These are phyloP conservation scores for Yamadazyma kitorensis DNA, from an alignment of 805 yeast genomes.

Conservation along the genomic window DNA sequence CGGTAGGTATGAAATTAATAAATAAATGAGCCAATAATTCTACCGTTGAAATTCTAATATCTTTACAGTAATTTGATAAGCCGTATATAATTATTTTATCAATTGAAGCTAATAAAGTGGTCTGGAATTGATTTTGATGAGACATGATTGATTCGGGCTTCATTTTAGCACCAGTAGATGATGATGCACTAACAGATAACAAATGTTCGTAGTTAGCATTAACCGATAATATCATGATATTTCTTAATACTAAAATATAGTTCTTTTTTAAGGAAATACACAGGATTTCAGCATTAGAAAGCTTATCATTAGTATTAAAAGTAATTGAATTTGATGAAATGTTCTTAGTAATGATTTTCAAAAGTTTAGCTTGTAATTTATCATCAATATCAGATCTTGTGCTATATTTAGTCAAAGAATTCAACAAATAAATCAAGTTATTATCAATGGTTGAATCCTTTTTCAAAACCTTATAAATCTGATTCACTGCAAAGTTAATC, in stretches of 20 bases:
- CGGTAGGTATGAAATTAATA: conserved; percentile 37
- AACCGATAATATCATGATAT: conserved; percentile 29
- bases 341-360: conserved; percentile 29
- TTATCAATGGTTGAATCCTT: conserved; percentile 25
- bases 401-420: conserved; percentile 31
- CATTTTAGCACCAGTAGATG: conserved; percentile 35
- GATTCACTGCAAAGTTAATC: conserved; percentile 30
- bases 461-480: conserved; percentile 38
- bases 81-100: conserved; percentile 30
- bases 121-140: conserved; percentile 39
- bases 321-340: conserved; percentile 20
- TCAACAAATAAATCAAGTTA: conserved; percentile 29
- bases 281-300: conserved; percentile 12
- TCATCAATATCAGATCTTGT: conserved; percentile 39
- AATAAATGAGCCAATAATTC: conserved; percentile 34
- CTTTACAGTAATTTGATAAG: conserved; percentile 30
- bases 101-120: conserved; percentile 22
- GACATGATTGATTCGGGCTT: conserved; percentile 42
- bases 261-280: conserved; percentile 25
- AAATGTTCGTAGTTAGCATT: conserved; percentile 37
- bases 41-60: conserved; percentile 35
- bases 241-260: conserved; percentile 30
- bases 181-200: conserved; percentile 32
- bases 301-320: conserved; percentile 14
- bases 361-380: conserved; percentile 33